Conservation (phyloP, 495 filamentous ascomycete genomes). For the Hypoxylon rickii region DNA sequence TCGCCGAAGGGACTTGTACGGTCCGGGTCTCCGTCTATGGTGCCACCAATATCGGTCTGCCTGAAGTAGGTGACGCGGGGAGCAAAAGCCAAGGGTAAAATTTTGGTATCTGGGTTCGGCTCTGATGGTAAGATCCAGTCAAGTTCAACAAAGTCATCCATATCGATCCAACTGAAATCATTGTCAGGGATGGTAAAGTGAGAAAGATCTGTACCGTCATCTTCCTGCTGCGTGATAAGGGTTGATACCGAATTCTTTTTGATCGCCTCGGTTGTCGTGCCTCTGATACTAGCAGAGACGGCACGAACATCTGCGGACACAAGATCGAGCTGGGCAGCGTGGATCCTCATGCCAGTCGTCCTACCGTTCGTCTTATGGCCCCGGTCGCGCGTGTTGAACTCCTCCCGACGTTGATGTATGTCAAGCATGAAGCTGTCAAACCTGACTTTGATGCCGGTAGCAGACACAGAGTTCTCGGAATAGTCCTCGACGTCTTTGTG, state of each 20-base stretch:
- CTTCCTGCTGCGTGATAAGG: constrained; percentile 54
- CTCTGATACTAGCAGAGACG: constrained; percentile 85
- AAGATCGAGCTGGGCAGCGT: constrained; percentile 89
- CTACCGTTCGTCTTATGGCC: constrained; percentile 71
- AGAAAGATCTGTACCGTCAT: constrained; percentile 68
- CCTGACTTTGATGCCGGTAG: constrained; percentile 90
- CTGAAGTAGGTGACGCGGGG: constrained; percentile 96
- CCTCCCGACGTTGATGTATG: constrained; percentile 90
- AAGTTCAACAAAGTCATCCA: constrained; percentile 98
- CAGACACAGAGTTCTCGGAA: constrained; percentile 77
- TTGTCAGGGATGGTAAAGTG: constrained; percentile 93
- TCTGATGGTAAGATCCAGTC: constrained; percentile 94
- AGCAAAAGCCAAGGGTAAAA: constrained; percentile 87
- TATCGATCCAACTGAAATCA: constrained; percentile 94
- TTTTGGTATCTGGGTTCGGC: constrained; percentile 88
- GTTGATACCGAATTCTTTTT: constrained; percentile 61
- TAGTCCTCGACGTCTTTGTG: constrained; percentile 94
- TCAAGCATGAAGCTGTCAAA: constrained; percentile 96
- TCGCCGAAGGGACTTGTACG: constrained; percentile 85
- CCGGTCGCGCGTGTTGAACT: constrained; percentile 78
- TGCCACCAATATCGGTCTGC: constrained; percentile 86
- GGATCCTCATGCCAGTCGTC: constrained; percentile 93
- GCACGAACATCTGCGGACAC: constrained; percentile 92
- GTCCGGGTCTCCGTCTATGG: constrained; percentile 68
- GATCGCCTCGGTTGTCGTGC: constrained; percentile 74